Conservation (phyloP, 768 basidiomycete genomes). For the Lactarius vividus region DNA sequence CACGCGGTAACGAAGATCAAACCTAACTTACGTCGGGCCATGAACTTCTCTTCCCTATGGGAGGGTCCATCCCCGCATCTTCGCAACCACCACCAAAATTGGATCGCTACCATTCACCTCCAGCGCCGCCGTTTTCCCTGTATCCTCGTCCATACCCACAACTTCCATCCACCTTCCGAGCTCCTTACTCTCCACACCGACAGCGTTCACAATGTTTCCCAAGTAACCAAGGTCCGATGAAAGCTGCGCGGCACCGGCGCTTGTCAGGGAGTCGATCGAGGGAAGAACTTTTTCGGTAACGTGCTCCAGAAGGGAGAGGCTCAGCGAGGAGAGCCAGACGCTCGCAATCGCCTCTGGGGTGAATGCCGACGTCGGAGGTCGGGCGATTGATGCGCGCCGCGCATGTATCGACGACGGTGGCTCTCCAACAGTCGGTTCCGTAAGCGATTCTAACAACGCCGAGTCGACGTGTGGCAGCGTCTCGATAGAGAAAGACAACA, state of each 20-base stretch:
- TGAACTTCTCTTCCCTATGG: not conserved
- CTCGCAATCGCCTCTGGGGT: slow-evolving; percentile 81
- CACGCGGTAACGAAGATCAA: not conserved
- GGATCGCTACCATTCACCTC: slow-evolving; percentile 15
- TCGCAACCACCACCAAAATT: slow-evolving; percentile 16
- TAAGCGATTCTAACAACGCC: slow-evolving; percentile 48
- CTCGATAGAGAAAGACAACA: slow-evolving; percentile 81
- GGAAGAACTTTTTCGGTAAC: slow-evolving; percentile 72
- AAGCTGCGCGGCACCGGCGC: slow-evolving; percentile 77
- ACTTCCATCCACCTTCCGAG: slow-evolving; percentile 78
- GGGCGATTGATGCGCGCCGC: slow-evolving; percentile 36
- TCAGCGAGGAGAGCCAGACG: slow-evolving; percentile 91
- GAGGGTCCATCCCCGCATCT: slow-evolving; percentile 19
- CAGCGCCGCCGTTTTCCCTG: slow-evolving; percentile 10
- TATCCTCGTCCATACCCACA: slow-evolving; percentile 54
- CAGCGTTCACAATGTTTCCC: slow-evolving; percentile 82
- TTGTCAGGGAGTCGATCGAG: slow-evolving; percentile 58
- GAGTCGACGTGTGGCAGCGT: slow-evolving; percentile 71
- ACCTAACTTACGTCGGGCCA: not conserved
- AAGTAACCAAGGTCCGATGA: slow-evolving; percentile 86
- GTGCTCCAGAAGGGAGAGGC: slow-evolving; percentile 71
- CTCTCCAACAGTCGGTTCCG: slow-evolving; percentile 39
- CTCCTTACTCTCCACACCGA: slow-evolving; percentile 84
- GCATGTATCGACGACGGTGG: slow-evolving; percentile 28
- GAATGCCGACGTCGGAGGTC: slow-evolving; percentile 31